Evolutionary conservation across 495 filamentous ascomycete species (phyloP).

Genomic region (Neurospora terricola): DNA sequence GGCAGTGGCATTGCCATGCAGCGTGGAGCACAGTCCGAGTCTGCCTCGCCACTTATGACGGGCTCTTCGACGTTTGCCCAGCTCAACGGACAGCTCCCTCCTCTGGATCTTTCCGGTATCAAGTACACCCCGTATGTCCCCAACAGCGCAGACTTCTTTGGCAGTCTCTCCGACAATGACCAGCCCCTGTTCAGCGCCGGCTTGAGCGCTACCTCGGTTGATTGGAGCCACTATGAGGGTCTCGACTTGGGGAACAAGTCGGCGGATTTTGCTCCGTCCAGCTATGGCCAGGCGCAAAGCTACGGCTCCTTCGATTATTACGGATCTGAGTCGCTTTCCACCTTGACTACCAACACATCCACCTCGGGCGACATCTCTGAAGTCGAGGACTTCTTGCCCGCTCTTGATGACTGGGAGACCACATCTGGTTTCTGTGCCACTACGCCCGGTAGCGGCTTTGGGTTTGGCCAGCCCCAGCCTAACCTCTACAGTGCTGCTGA

Average conservation of each 20-base stretch:
- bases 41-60: slow-evolving; percentile 57
- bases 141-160: slow-evolving; percentile 41
- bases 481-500: slow-evolving; percentile 44
- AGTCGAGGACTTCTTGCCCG: slow-evolving; percentile 53
- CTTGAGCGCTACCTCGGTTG: slow-evolving; percentile 51
- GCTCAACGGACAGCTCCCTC: slow-evolving; percentile 50
- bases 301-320: slow-evolving; percentile 59
- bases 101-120: slow-evolving; percentile 51
- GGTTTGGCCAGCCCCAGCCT: slow-evolving; percentile 42
- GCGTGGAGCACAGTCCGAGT: slow-evolving; percentile 56
- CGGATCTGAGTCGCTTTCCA: slow-evolving; percentile 40
- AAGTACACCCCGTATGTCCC: slow-evolving; percentile 46
- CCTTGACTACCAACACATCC: slow-evolving; percentile 48
- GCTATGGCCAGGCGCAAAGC: slow-evolving; percentile 60
- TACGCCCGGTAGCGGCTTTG: slow-evolving; percentile 36
- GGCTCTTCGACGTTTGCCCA: slow-evolving; percentile 48
- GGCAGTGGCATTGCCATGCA: slow-evolving; percentile 13
- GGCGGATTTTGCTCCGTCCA: slow-evolving; percentile 48
- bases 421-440: slow-evolving; percentile 43
- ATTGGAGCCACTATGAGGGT: slow-evolving; percentile 64
- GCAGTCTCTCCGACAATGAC: slow-evolving; percentile 50
- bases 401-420: slow-evolving; percentile 45
- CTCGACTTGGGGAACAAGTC: slow-evolving; percentile 41
- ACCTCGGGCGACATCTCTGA: slow-evolving; percentile 72
- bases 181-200: slow-evolving; percentile 57